phyloP scores from a whole-genome alignment of 2,329 filamentous ascomycete genomes.

The Pyricularia grisea region DNA sequence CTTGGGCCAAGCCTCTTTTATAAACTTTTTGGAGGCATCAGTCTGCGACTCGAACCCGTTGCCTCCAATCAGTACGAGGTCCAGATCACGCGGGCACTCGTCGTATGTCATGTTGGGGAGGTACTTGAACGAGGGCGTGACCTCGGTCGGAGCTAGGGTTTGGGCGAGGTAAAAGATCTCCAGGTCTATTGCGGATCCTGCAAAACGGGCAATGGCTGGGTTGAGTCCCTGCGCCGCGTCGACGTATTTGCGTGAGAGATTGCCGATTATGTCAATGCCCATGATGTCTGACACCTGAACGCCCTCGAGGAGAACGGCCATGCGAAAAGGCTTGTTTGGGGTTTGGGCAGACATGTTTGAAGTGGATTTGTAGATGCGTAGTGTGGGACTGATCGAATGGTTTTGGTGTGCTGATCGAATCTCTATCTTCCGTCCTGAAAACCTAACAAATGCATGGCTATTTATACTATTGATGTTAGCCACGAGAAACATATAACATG shows the following conservation, averaged over 20 bases:
- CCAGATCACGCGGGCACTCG: constrained; percentile 27
- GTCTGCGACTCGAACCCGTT: constrained; percentile 20
- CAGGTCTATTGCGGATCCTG: constrained; percentile 10
- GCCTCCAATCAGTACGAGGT: constrained; percentile 28
- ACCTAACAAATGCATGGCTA: too few relatives aligned
- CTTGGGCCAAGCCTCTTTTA: constrained; percentile 23
- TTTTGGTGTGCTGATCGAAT: too few relatives aligned
- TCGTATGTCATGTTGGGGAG: constrained; percentile 28
- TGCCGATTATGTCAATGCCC: constrained; percentile 28
- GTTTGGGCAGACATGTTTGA: not conserved
- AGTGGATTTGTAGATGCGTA: not conserved
- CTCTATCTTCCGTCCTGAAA: too few relatives aligned
- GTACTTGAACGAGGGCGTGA: constrained; percentile 21
- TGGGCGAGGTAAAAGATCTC: constrained; percentile 28
- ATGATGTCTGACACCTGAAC: constrained; percentile 28
- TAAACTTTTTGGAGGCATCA: constrained; percentile 21
- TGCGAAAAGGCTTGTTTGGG: constrained; percentile 16
- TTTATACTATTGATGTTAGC: too few relatives aligned
- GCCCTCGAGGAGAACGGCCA: constrained; percentile 27
- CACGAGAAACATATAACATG: too few relatives aligned
- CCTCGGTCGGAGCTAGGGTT: constrained; percentile 19
- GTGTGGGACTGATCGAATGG: not conserved
- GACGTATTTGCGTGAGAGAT: constrained; percentile 16
- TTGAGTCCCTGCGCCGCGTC: constrained; percentile 9
- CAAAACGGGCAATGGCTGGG: not conserved